Base-by-base conservation (phyloP, 208 protist genomes). In the Crithidia expoeki region DNA sequence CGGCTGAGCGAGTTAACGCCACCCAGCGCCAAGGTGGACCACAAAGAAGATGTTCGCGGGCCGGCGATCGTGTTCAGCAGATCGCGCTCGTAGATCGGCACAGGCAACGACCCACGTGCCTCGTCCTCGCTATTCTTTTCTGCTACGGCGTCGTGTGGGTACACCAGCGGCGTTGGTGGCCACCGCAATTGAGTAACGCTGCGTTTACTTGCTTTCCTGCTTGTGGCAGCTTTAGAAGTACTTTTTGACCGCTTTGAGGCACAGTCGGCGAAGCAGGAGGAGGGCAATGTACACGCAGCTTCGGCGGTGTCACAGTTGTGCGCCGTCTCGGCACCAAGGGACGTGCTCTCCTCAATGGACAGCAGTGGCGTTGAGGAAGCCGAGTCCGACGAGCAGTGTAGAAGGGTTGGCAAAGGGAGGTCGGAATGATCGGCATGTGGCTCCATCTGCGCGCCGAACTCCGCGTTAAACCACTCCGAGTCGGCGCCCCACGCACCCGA, bases 381-480 rank as follows among this genome's bases (percentile, higher is more conserved):
- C n/a, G 59, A 65, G 2, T 12, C 16, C 16, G 59, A 51, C 17
- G 59, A 34, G 59, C 17, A 23, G 12, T 46, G 23, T 2, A 17
- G 23, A 11, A 67, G 46, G 14, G 46, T 16, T 1, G 61, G 34
- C 11, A 47, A 57, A 32, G 61, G 34, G 10, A 67, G 34, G 49
- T 67, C 61, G 61, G 47, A 67, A 34, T 67, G 61, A 34, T 67
- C 47, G 47, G 58, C n/a, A 60, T 49, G 46, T n/a, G 44, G 60
- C 38, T 47, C 66, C 38, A 66, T 40, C 30, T 66, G 74, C 10
- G 65, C 44, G 19, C 72, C 80, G 40, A 92, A 88, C 58, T 86
- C 73, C 25, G 78, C 61, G 42, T 88, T 86, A 53, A 92, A 92
- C 86, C 86, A 92, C 69, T 81, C 72, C 38, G 86, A 88, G 68